These are phyloP conservation scores for Zasmidium cellare DNA, from an alignment of 2,329 filamentous ascomycete genomes.

Conservation along the genomic window DNA sequence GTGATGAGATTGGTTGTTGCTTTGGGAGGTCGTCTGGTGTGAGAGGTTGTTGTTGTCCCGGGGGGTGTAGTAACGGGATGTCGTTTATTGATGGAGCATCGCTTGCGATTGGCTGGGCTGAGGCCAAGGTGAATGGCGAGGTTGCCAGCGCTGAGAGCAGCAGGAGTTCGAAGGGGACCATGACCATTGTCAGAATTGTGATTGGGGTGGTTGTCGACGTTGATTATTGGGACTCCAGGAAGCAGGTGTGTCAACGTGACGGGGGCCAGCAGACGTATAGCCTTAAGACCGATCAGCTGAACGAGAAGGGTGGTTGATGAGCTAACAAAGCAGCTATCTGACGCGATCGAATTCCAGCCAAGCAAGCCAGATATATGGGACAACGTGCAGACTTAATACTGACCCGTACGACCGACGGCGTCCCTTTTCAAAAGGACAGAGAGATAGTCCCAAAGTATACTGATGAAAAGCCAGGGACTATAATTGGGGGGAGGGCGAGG, in stretches of 20 bases:
- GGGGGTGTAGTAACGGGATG: not conserved
- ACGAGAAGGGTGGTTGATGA: not conserved
- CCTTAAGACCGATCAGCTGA: not conserved
- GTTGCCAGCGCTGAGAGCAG: constrained; percentile 4
- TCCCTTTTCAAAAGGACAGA: no score
- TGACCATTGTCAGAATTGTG: not conserved
- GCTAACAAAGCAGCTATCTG: not conserved
- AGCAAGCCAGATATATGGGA: not conserved
- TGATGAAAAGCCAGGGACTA: not conserved
- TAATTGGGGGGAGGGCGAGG: not conserved
- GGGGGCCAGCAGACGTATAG: not conserved
- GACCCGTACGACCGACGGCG: no score
- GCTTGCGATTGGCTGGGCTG: not conserved
- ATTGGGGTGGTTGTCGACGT: no score
- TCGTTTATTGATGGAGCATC: not conserved
- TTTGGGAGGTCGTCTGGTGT: not conserved
- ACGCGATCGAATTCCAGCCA: not conserved
- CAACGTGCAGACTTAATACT: no score
- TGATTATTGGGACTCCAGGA: not conserved
- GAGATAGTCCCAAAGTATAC: no score
- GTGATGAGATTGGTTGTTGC: not conserved
- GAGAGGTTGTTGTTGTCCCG: not conserved
- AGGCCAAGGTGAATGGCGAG: not conserved
- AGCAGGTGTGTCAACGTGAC: no score
- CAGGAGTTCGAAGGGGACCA: constrained; percentile 7